Conservation (phyloP, 2,329 filamentous ascomycete genomes). For the Stagonosporopsis cucurbitacearum region DNA sequence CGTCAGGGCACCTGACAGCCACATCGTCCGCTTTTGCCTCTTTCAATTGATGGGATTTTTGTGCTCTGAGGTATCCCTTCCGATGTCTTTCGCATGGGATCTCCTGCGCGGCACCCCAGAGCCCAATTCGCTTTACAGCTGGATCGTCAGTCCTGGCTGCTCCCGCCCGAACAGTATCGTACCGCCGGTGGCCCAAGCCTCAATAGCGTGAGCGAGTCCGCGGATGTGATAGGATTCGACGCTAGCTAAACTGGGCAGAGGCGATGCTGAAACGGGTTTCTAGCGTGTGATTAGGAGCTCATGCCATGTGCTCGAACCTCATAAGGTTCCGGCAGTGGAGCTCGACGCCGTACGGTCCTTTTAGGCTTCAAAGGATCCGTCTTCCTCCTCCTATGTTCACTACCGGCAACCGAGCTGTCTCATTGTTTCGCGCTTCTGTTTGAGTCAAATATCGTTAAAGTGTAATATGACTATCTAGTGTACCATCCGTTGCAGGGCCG, state of each 20-base stretch:
- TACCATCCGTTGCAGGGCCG: conserved; percentile 5
- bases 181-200: conserved; percentile 4
- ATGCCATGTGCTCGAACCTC: conserved; percentile 25
- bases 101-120: not conserved
- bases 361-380: conserved; percentile 3
- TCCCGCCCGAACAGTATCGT: conserved; percentile 19
- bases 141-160: conserved; percentile 10
- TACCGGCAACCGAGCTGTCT: conserved; percentile 10
- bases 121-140: not conserved
- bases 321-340: conserved; percentile 14
- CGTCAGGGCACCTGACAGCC: not conserved
- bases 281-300: conserved; percentile 31
- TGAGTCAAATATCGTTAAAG: conserved; percentile 14
- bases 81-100: not conserved
- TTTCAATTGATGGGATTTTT: not conserved
- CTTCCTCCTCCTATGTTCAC: conserved; percentile 9
- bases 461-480: conserved; percentile 17
- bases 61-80: not conserved
- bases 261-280: conserved; percentile 14
- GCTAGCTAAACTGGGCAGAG: conserved; percentile 17
- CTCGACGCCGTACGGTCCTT: conserved; percentile 11
- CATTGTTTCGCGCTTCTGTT: conserved; percentile 5
- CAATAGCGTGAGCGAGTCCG: conserved; percentile 16
- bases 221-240: conserved; percentile 8
- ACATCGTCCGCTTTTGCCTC: not conserved